phyloP scores from a whole-genome alignment of 2,329 filamentous ascomycete species.

The Ophiostoma perfectum region DNA sequence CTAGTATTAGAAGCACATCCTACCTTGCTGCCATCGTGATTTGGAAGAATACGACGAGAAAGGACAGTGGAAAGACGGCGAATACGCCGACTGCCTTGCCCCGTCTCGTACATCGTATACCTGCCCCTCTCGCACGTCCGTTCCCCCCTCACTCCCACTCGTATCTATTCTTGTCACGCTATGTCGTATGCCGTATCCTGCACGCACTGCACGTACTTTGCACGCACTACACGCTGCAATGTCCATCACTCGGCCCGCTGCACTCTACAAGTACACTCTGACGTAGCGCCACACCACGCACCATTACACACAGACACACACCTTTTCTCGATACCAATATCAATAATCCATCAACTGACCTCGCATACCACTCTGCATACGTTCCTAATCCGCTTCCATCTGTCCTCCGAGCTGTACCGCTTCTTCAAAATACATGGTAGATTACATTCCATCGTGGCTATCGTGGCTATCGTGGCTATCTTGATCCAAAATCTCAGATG shows the following conservation, averaged over 20 bases:
- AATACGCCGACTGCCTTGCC: background rate
- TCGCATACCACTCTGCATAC: background rate
- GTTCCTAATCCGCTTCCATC: background rate
- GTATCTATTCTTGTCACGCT: background rate
- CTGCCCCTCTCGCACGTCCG: background rate
- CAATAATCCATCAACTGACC: background rate
- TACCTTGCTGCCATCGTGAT: too few species aligned
- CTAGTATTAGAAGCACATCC: too few species aligned
- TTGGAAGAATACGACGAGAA: too few species aligned
- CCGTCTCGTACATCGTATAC: background rate
- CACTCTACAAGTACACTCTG: background rate
- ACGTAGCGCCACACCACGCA: background rate
- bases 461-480: too few species aligned
- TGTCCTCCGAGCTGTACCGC: background rate
- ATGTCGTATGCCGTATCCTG: background rate
- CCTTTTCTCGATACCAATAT: background rate
- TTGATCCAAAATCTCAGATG: too few species aligned
- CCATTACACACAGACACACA: background rate
- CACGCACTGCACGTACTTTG: background rate
- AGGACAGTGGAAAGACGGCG: too few species aligned
- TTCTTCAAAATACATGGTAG: background rate
- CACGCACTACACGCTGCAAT: background rate
- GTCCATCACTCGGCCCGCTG: slow-evolving; percentile 1
- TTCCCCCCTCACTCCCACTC: background rate
- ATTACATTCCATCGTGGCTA: background rate